phyloP scores from a whole-genome alignment of 176 grass and related monocot genomes.

The Triticum urartu region DNA sequence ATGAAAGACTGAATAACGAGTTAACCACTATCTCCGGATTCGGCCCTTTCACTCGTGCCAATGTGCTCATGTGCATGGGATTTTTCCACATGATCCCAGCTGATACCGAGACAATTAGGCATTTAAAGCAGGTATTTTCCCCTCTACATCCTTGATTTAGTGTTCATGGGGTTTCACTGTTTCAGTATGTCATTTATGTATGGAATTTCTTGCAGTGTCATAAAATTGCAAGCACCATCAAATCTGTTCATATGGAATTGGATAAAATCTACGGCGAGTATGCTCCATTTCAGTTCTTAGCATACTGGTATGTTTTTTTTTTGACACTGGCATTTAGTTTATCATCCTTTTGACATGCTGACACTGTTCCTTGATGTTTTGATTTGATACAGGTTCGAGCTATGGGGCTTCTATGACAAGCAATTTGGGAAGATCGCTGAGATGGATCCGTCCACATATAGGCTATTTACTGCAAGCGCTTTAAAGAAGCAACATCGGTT shows the following conservation, averaged over 20 bases:
- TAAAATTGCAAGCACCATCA: slow-evolving; percentile 43
- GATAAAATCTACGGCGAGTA: slow-evolving; percentile 58
- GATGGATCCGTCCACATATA: slow-evolving; percentile 55
- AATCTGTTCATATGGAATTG: slow-evolving; percentile 45
- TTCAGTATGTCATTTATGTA: neutral
- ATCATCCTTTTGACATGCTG: neutral
- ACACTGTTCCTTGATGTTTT: slow-evolving; percentile 4
- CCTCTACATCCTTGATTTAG: neutral
- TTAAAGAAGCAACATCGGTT: slow-evolving; percentile 43
- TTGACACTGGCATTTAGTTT: slow-evolving; percentile 15
- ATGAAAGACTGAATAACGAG: slow-evolving; percentile 53
- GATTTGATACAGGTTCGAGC: slow-evolving; percentile 54
- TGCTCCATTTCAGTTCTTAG: slow-evolving; percentile 80
- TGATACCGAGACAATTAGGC: slow-evolving; percentile 73
- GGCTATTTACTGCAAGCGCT: slow-evolving; percentile 57
- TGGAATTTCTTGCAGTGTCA: slow-evolving; percentile 55
- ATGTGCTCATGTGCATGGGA: slow-evolving; percentile 87
- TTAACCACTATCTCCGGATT: slow-evolving; percentile 52
- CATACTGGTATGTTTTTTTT: slow-evolving; percentile 64
- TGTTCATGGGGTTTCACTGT: neutral
- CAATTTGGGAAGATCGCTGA: slow-evolving; percentile 67
- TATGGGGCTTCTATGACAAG: slow-evolving; percentile 69
- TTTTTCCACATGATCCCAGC: slow-evolving; percentile 67
- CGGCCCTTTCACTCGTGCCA: slow-evolving; percentile 79
- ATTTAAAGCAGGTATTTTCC: slow-evolving; percentile 59